These are phyloP conservation scores for Diaporthe destruens DNA, from an alignment of 2,329 filamentous ascomycete genomes.

Conservation along the genomic window DNA sequence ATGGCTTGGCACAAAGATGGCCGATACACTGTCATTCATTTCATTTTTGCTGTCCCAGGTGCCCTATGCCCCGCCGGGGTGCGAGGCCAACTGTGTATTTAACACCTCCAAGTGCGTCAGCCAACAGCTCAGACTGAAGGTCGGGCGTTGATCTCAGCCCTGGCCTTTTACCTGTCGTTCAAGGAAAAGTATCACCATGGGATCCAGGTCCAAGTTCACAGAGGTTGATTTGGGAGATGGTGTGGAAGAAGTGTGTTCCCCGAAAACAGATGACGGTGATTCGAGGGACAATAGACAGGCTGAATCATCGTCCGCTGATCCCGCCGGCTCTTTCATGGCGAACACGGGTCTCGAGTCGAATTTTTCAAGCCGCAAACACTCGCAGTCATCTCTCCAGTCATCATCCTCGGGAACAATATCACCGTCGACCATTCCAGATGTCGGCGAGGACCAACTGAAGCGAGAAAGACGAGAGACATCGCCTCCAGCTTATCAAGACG, in stretches of 20 bases:
- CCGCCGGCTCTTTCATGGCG: too few relatives aligned
- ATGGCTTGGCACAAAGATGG: conserved; percentile 15
- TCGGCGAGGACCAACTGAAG: not conserved
- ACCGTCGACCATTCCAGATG: not conserved
- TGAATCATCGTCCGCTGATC: not conserved
- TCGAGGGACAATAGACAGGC: not conserved
- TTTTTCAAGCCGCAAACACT: not conserved
- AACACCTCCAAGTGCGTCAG: conserved; percentile 8
- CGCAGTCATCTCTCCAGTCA: conserved; percentile 4
- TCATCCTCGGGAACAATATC: not conserved
- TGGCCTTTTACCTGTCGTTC: not conserved
- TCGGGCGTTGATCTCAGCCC: not conserved
- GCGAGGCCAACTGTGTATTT: not conserved
- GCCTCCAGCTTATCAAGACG: conserved; percentile 11
- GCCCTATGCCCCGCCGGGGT: not conserved
- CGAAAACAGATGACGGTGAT: not conserved
- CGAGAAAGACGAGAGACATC: not conserved
- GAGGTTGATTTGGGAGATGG: conserved; percentile 7
- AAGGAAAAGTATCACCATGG: not conserved
- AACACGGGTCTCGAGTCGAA: not conserved
- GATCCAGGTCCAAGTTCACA: not conserved
- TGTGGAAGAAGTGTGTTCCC: not conserved
- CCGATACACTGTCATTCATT: conserved; percentile 3
- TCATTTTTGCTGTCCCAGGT: not conserved
- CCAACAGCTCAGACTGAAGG: not conserved